These are phyloP conservation scores for Ilex aquifolium DNA, from an alignment of 257 asterid genomes.

Conservation along the genomic window DNA sequence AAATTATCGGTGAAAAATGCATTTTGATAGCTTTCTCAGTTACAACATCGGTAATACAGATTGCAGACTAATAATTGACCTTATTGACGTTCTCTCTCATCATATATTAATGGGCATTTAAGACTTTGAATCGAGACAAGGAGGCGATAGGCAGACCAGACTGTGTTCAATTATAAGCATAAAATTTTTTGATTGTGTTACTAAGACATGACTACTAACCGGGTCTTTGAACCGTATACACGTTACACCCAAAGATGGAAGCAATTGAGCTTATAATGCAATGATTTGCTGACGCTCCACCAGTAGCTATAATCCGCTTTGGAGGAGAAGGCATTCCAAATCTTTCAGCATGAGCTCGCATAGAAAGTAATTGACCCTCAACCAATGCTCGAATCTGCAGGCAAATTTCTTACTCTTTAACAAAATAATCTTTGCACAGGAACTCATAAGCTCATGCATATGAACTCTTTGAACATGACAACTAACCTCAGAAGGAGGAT, in stretches of 20 bases:
- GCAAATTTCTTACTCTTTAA: not conserved
- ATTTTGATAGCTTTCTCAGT: not conserved
- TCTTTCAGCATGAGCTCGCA: constrained; percentile 88
- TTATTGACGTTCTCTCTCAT: too few relatives aligned
- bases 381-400: constrained; percentile 76
- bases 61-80: too few relatives aligned
- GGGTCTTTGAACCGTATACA: constrained; percentile 66
- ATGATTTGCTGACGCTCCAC: constrained; percentile 84
- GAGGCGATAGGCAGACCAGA: not conserved
- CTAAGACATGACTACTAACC: constrained; percentile 31
- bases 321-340: constrained; percentile 95
- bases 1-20: not conserved
- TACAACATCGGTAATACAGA: not conserved
- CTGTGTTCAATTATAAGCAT: not conserved
- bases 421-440: not conserved
- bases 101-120: too few relatives aligned
- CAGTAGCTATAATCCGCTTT: constrained; percentile 86
- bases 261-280: constrained; percentile 53
- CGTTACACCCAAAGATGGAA: constrained; percentile 75
- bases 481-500: constrained; percentile 73
- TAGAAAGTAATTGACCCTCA: constrained; percentile 88
- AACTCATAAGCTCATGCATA: not conserved
- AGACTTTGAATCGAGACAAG: too few relatives aligned
- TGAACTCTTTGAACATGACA: not conserved
- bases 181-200: not conserved